Evolutionary conservation across 2,329 filamentous ascomycete genomes (phyloP).

Genomic region (Exophiala sideris): DNA sequence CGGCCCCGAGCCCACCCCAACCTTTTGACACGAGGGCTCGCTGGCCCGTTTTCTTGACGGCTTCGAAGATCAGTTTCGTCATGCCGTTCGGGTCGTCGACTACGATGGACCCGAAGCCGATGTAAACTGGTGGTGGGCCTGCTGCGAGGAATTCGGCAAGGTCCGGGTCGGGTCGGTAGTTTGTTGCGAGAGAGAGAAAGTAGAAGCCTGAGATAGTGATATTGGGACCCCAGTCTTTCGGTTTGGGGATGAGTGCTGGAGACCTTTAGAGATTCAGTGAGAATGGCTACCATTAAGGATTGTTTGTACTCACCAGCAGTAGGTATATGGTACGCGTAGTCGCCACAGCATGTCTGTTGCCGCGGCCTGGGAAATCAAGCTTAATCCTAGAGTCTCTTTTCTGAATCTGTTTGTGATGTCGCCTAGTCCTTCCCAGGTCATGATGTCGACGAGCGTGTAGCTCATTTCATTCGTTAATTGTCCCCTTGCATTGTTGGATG

Average conservation of each 20-base stretch:
- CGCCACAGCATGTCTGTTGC: neutral
- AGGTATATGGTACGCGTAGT: neutral
- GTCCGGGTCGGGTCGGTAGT: constrained; percentile 40
- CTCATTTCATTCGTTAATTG: constrained; percentile 43
- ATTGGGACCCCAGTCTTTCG: constrained; percentile 39
- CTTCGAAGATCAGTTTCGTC: constrained; percentile 47
- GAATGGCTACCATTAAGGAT: constrained; percentile 35
- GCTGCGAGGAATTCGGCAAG: constrained; percentile 43
- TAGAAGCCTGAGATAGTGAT: constrained; percentile 30
- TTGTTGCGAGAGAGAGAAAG: constrained; percentile 23
- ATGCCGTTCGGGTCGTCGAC: constrained; percentile 49
- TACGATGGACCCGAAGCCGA: constrained; percentile 58
- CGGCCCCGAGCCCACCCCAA: constrained; percentile 48
- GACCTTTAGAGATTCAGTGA: constrained; percentile 47
- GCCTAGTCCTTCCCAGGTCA: constrained; percentile 48
- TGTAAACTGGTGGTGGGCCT: constrained; percentile 52
- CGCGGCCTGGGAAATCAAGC: neutral
- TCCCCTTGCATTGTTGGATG: constrained; percentile 32
- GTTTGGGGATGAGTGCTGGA: constrained; percentile 40
- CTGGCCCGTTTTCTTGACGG: constrained; percentile 45
- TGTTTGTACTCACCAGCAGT: constrained; percentile 31
- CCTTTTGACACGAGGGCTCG: constrained; percentile 55
- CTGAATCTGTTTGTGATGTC: constrained; percentile 25
- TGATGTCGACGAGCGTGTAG: constrained; percentile 47
- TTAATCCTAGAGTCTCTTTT: neutral